Base-by-base conservation (phyloP, 108 stramenopile genomes). In the Nannochloropsis granulata region DNA sequence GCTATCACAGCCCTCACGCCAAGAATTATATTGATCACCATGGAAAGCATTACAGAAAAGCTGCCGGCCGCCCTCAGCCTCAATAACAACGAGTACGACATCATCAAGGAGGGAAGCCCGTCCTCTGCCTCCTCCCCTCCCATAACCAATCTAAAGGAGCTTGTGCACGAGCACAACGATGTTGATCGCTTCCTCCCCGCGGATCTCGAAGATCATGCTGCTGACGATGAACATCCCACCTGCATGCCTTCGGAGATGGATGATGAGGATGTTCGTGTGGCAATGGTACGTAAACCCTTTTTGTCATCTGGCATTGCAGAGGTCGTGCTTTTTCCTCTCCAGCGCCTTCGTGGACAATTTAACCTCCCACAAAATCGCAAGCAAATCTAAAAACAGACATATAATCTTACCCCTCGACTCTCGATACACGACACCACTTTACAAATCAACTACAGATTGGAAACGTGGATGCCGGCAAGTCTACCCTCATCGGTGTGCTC, bases 401-500 rank as follows among this genome's bases (percentile, higher is more conserved):
- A 34, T 34, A 34, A 34, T 34, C 34, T 34, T 34, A 34, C 2
- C 34, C 2, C 34, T 34, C 34, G 34, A 34, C 1, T 34, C 34
- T 34, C 34, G 34, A 5, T 34, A 34, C 34, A 1, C 34, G 34
- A 34, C 34, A 34, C 5, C 34, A 34, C 1, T 34, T 34, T 34
- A 34, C 34, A 34, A 34, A 34, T 3, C 1, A 34, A 34, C 34
- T 34, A 34, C 34, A 34, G 34, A 71, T 71, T 71, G 56, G 56
- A 11, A 71, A 71, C n/a, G 56, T 71, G 56, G 56, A 71, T 10
- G 56, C 56, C 13, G 97, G 98, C 10, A 98, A 99, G 86, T 93
- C 92, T 24, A 98, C 97, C 21, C 85, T 99, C 56, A 95, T 98
- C 79, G 97, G 97, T 25, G 96, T 96, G 10, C 88, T 99, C 21